Evolutionary conservation across 345 rosid genomes (phyloP), one percentile per base, ranked within the genome.

Genomic region (Syzygium oleosum): DNA sequence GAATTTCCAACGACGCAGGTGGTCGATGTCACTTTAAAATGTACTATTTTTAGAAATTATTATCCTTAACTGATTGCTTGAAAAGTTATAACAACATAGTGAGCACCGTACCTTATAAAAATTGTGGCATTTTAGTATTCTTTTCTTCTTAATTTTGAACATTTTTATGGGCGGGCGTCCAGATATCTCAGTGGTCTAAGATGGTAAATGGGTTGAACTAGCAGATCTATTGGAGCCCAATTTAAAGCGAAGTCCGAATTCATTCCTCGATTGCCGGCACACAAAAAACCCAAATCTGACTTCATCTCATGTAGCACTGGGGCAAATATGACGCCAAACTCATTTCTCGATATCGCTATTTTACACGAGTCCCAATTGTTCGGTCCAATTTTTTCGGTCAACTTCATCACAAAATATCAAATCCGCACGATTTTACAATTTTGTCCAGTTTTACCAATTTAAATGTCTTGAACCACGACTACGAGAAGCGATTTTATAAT

Each of bases 1-100:
- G 21, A 4, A 31, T 17, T 68, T 31, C 3, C 46, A 17, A 19
- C 0, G 7, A 65, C 0, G 6, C 5, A 0, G n/a, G 73, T 13
- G 34, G n/a, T n/a, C 13, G 17, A 61, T n/a, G 1, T 14, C 73
- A 14, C 38, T 61, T 61, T 31, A 61, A n/a, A 16, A 29, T 65
- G 6, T 8, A 16, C 6, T 17, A 68, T 2, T 34, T 68, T 68
- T 31, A 34, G 25, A 68, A 34, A 68, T 34, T 17, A 17, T 17
- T 68, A 9, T 68, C 6, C 10, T 65, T 31, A 31, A 31, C 31
- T 65, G 6, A 65, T 17, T 9, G 12, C 22, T 65, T 65, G 10
- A 31, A 65, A 16, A 31, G 43, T 65, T 16, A 31, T 31, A 31
- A 65, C 3, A 31, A 1, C 6, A 68, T 16, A 68, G 3, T 7